These are phyloP conservation scores for Forsythia suspensa DNA, from an alignment of 257 asterid species.

Conservation along the genomic window DNA sequence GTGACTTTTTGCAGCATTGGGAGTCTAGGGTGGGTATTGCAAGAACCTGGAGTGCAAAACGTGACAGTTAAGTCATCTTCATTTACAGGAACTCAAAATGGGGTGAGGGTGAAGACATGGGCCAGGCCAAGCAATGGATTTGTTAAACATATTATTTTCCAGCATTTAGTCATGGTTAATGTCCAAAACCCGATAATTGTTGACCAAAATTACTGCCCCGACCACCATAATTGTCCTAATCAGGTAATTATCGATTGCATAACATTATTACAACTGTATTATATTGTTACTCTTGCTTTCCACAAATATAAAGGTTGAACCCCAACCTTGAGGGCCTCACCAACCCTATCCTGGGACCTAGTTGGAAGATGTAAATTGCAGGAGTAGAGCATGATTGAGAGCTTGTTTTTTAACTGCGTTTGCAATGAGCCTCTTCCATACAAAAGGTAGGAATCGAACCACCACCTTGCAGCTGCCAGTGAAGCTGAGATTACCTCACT, in stretches of 20 bases:
- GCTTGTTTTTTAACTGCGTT: too few species aligned
- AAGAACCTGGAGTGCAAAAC: conserved; percentile 59
- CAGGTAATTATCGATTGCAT: conserved; percentile 26
- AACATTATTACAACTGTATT: too few species aligned
- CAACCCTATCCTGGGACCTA: too few species aligned
- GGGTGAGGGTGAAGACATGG: conserved; percentile 66
- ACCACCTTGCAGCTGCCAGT: background rate
- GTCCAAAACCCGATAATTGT: conserved; percentile 59
- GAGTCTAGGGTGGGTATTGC: conserved; percentile 49
- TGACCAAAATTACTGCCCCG: conserved; percentile 65
- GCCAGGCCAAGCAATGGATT: conserved; percentile 61
- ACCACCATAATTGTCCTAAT: conserved; percentile 29
- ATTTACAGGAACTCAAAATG: conserved; percentile 52
- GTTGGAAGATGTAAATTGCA: too few species aligned
- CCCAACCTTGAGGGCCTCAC: too few species aligned
- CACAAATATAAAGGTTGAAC: too few species aligned
- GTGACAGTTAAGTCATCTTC: conserved; percentile 46
- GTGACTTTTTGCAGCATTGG: conserved; percentile 45
- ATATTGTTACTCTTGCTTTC: too few species aligned
- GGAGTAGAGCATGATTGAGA: too few species aligned
- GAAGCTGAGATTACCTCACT: too few species aligned
- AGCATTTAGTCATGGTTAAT: conserved; percentile 40
- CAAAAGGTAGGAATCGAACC: too few species aligned
- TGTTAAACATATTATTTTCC: conserved; percentile 37
- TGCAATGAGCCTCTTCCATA: too few species aligned